These are phyloP conservation scores for Nitzschia sp. DNA, from an alignment of 108 stramenopile genomes.

Conservation along the genomic window DNA sequence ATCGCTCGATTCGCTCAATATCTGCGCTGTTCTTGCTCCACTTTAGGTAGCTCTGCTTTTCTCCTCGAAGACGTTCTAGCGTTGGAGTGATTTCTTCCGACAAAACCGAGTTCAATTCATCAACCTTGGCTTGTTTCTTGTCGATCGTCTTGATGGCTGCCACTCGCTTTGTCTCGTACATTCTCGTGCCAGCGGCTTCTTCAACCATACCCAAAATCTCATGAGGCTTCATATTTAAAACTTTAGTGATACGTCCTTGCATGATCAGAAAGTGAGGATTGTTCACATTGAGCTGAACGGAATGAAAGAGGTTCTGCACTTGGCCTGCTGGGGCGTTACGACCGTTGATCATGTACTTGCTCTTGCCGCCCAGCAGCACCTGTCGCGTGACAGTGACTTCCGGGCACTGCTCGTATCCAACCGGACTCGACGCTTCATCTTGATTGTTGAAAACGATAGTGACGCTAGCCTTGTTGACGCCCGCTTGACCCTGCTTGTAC, in stretches of 20 bases:
- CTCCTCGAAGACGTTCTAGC: constrained; percentile 92
- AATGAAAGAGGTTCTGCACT: constrained; percentile 98
- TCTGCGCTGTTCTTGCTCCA: constrained; percentile 96
- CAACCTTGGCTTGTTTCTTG: constrained; percentile 97
- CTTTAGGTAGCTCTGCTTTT: constrained; percentile 93
- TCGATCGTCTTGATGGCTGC: constrained; percentile 97
- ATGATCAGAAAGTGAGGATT: constrained; percentile 99
- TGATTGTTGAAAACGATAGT: constrained; percentile 96
- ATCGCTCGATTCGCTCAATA: constrained; percentile 92
- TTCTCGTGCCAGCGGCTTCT: constrained; percentile 99
- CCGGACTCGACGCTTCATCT: constrained; percentile 87
- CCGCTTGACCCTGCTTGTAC: constrained; percentile 99
- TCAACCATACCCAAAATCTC: constrained; percentile 99
- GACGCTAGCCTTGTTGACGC: constrained; percentile 97
- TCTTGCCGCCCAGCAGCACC: constrained; percentile 96
- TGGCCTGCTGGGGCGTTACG: constrained; percentile 87
- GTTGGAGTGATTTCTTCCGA: constrained; percentile 97
- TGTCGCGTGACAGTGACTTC: constrained; percentile 96
- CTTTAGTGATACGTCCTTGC: constrained; percentile 98
- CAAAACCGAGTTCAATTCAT: constrained; percentile 94
- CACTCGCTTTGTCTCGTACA: constrained; percentile 98
- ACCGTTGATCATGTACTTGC: constrained; percentile 99
- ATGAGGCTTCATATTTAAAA: constrained; percentile 99
- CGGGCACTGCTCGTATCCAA: constrained; percentile 91
- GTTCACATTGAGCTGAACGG: constrained; percentile 99